These are phyloP conservation scores for Arachnomyces sp. DNA, from an alignment of 2,329 filamentous ascomycete genomes.

Conservation along the genomic window DNA sequence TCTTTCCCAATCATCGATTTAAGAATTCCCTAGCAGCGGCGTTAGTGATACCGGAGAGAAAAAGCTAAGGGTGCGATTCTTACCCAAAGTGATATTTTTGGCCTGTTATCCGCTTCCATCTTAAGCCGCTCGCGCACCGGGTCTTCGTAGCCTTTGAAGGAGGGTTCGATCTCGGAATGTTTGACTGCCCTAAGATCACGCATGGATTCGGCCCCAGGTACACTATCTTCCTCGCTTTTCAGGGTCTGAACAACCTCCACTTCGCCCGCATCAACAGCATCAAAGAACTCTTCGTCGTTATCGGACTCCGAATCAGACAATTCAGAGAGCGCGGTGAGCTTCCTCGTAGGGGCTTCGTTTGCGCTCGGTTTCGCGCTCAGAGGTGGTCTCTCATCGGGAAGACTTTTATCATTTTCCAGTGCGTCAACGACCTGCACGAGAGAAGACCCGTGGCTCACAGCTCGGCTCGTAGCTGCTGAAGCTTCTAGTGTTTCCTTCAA, in stretches of 20 bases:
- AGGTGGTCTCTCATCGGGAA: conserved; percentile 11
- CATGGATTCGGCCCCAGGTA: conserved; percentile 33
- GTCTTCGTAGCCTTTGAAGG: conserved; percentile 87
- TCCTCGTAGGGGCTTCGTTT: conserved; percentile 41
- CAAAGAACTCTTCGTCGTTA: conserved; percentile 90
- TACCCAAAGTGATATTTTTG: conserved; percentile 94
- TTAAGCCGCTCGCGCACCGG: conserved; percentile 70
- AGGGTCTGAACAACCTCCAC: conserved; percentile 51
- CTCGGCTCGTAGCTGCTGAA: conserved; percentile 32
- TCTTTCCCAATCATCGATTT: conserved; percentile 99
- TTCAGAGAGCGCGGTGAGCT: conserved; percentile 59
- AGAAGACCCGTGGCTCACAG: conserved; percentile 22
- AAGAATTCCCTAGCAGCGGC: conserved; percentile 62
- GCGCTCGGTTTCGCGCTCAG: conserved; percentile 28
- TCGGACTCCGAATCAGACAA: conserved; percentile 69
- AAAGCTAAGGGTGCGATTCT: conserved; percentile 26
- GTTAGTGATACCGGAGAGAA: not conserved
- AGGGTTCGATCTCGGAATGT: conserved; percentile 59
- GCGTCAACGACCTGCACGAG: conserved; percentile 27
- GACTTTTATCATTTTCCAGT: conserved; percentile 23
- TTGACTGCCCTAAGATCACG: conserved; percentile 41
- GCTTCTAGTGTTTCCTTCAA: conserved; percentile 74
- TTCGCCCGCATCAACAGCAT: conserved; percentile 88
- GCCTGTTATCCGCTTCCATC: conserved; percentile 84
- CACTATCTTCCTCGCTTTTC: conserved; percentile 37